phyloP scores from a whole-genome alignment of 768 basidiomycete genomes.

The Mycena sanguinolenta region DNA sequence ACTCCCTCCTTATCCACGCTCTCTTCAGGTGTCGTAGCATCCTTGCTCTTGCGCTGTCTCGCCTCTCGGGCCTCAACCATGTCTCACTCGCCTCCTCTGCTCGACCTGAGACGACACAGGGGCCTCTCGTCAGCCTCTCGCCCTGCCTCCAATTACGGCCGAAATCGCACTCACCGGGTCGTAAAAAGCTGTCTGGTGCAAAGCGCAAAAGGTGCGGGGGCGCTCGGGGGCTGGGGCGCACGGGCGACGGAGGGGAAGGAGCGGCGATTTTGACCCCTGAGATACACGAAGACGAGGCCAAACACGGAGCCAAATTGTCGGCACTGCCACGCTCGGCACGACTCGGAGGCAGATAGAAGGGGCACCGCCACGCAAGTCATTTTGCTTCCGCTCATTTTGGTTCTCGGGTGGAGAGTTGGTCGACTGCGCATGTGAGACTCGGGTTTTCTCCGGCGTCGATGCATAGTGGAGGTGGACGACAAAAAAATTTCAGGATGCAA shows the following conservation, averaged over 20 bases:
- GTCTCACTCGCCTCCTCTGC: neutral
- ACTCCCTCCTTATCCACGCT: slow-evolving; percentile 1
- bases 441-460: too few species aligned
- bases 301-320: slow-evolving; percentile 26
- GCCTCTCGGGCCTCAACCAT: neutral
- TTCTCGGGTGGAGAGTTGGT: too few species aligned
- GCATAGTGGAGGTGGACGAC: too few species aligned
- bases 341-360: too few species aligned
- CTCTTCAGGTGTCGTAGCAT: too few species aligned
- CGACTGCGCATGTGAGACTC: too few species aligned
- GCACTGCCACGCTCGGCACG: neutral
- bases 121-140: slow-evolving; percentile 25
- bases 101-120: slow-evolving; percentile 7
- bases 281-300: slow-evolving; percentile 1
- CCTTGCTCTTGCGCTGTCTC: slow-evolving; percentile 13
- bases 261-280: slow-evolving; percentile 29
- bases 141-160: neutral
- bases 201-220: too few species aligned
- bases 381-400: slow-evolving; percentile 13
- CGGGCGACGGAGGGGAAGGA: neutral
- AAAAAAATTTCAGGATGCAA: too few species aligned
- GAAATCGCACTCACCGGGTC: neutral
- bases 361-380: neutral
- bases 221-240: neutral
- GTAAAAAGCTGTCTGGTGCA: too few species aligned